A percentile compares a stretch with the other conserved stretches of the same genome.
These are phyloP conservation scores for Tephrocybe sp. DNA, from an alignment of 768 basidiomycete species.

Conservation along the genomic window DNA sequence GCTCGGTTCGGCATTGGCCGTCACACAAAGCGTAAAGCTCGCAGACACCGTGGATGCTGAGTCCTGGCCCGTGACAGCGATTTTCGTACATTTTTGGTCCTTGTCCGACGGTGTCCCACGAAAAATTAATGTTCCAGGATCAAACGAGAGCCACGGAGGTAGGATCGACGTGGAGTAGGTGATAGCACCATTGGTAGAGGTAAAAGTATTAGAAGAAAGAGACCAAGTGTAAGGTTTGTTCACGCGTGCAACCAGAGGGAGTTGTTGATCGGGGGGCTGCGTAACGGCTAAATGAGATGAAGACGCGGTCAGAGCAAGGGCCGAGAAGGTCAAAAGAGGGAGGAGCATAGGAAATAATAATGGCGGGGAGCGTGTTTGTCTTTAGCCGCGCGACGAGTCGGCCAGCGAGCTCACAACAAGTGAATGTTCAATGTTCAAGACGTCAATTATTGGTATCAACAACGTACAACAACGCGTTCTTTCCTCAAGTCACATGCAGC, in stretches of 20 bases:
- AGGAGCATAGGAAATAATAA: slow-evolving; percentile 61
- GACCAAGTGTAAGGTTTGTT: slow-evolving; percentile 68
- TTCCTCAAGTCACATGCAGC: slow-evolving; percentile 7
- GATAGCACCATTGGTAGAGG: slow-evolving; percentile 39
- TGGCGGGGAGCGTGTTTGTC: slow-evolving; percentile 42
- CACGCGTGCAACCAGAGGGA: slow-evolving; percentile 76
- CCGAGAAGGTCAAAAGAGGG: slow-evolving; percentile 55
- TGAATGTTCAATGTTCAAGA: slow-evolving; percentile 7
- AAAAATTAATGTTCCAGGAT: slow-evolving; percentile 59
- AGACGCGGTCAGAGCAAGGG: slow-evolving; percentile 34
- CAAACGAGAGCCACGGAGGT: slow-evolving; percentile 79
- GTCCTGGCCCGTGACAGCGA: slow-evolving; percentile 68
- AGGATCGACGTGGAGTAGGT: slow-evolving; percentile 56
- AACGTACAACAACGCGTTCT: slow-evolving; percentile 29
- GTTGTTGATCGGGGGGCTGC: slow-evolving; percentile 69
- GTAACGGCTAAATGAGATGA: slow-evolving; percentile 51
- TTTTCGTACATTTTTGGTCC: slow-evolving; percentile 62
- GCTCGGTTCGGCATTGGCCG: slow-evolving; percentile 50
- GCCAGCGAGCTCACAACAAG: slow-evolving; percentile 54
- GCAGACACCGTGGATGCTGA: slow-evolving; percentile 51
- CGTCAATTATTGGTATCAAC: slow-evolving; percentile 19
- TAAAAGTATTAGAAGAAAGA: slow-evolving; percentile 67
- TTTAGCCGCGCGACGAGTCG: slow-evolving; percentile 45
- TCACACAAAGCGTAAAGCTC: slow-evolving; percentile 56
- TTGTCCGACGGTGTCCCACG: slow-evolving; percentile 61